Evolutionary conservation across 1,284 basidiomycete species (phyloP), one percentile per base, ranked within the genome.

Genomic region (Malassezia vespertilionis): DNA sequence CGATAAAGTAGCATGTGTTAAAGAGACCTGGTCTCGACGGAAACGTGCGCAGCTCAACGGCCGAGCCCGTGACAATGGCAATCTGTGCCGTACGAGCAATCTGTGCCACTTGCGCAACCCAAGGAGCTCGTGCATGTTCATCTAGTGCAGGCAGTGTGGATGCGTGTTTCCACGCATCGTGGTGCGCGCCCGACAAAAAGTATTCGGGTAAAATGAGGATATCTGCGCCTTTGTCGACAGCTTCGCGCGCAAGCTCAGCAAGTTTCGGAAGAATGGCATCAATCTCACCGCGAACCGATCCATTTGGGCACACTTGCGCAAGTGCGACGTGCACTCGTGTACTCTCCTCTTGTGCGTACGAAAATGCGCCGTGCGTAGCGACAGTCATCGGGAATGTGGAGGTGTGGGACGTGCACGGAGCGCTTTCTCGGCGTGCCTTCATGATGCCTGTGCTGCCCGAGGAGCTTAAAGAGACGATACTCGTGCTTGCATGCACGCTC

Each of bases 161-260:
- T 22, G 54, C 56, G 5, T 28, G 17, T 9, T 46, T 23, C 63
- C 62, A 65, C 9, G 45, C 40, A 10, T 57, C 63, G 40, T 63
- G 58, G 10, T 54, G 57, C 4, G 65, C 60, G 5, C 65, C 65
- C 2, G 56, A 62, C 7, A 69, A 35, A 50, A 65, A 69, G 53
- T 66, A 69, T 48, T 69, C 66, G 7, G 66, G 66, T 17, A 69
- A 61, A 1, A 65, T 58, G 27, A 69, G 49, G 2, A 69, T 56
- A 27, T 65, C 63, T 2, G 59, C 59, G 15, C 59, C 59, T 11
- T 27, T 31, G n/a, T 10, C 33, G 2, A 31, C 30, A 14, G 48
- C 48, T n/a, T 30, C 17, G 5, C 22, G 15, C 14, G 40, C 26
- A 11, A 48, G 24, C 20, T 18, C 33, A 14, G 21, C 26, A 24